Conservation (phyloP, 2,329 filamentous ascomycete species). For the Coniella lustricola region DNA sequence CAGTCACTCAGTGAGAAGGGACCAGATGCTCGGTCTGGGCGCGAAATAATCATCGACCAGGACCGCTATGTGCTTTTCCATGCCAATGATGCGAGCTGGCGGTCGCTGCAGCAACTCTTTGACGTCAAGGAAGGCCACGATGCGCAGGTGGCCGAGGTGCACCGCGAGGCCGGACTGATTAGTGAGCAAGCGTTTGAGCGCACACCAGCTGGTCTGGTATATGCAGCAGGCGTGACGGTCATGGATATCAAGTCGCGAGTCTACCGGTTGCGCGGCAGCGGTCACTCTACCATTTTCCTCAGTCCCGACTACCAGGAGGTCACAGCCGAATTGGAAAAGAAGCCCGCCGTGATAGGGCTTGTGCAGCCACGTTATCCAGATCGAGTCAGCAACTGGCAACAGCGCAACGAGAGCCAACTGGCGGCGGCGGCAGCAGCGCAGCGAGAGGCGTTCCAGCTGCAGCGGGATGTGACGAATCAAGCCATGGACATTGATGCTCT, state of each 20-base stretch:
- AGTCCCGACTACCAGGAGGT: constrained; percentile 40
- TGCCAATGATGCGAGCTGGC: constrained; percentile 43
- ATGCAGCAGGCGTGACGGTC: constrained; percentile 38
- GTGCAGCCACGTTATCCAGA: constrained; percentile 23
- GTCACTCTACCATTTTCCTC: constrained; percentile 43
- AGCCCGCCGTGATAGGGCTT: constrained; percentile 32
- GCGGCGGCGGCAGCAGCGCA: constrained; percentile 4
- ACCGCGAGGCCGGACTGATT: constrained; percentile 28
- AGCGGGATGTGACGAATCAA: constrained; percentile 8
- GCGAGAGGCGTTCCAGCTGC: constrained; percentile 6
- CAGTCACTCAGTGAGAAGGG: constrained; percentile 48
- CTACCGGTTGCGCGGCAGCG: constrained; percentile 41
- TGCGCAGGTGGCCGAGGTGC: constrained; percentile 26
- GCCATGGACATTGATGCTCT: constrained; percentile 12
- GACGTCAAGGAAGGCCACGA: constrained; percentile 36
- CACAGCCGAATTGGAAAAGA: constrained; percentile 32
- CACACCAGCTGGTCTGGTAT: constrained; percentile 23
- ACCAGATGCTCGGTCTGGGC: constrained; percentile 43
- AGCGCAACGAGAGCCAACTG: constrained; percentile 17
- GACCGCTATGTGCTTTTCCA: constrained; percentile 50
- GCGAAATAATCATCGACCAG: constrained; percentile 48
- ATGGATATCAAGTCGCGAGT: constrained; percentile 45
- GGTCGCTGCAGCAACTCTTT: constrained; percentile 38
- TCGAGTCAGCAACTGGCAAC: constrained; percentile 29
- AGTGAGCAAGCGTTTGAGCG: constrained; percentile 32